Evolutionary conservation across 768 basidiomycete genomes (phyloP), one percentile per base, ranked within the genome.

Genomic region (Boletus pseudopeckii): DNA sequence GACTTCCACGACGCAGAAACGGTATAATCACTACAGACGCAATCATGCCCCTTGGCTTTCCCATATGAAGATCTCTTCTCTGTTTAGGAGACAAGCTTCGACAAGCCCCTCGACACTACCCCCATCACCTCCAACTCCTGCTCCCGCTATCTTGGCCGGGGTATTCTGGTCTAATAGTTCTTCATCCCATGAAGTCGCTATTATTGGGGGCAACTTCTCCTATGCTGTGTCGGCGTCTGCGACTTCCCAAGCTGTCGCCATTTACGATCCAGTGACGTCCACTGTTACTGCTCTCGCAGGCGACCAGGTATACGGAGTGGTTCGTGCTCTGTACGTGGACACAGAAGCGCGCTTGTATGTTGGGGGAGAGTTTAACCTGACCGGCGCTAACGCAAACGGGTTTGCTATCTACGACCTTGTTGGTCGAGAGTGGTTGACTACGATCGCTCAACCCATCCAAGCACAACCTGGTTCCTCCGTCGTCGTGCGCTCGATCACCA

Each of bases 191-290:
- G 82, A 90, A 52, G 70, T 92, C 18, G 82, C 83, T 40, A 82
- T 98, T 56, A 75, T 98, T 45, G 96, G 94, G 32, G 96, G 96
- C 34, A 93, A 94, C 68, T 99, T 98, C 68, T 81, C 88, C 1
- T 85, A 85, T 64, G 54, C 75, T 7, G 57, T 73, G 37, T 65
- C 69, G 7, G 71, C 76, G 5, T 72, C 76, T 2, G 57, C 70
- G 17, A 64, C 65, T 3, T 77, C 82, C 2, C 74, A 79, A 56
- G 83, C 79, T 30, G 65, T 96, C 20, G 90, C 82, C 1, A 71
- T 93, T 32, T 97, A 96, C 65, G 78, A 93, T 64, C 69, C 79
- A 3, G 64, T 71, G 7, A 71, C 79, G 5, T 75, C 72, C 1
- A 73, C 72, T 7, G 70, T 88, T 22, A 72, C 74, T 33, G 77